Base-by-base conservation (phyloP, 2,329 filamentous ascomycete species). In the Magnaporthiopsis rhizophila region DNA sequence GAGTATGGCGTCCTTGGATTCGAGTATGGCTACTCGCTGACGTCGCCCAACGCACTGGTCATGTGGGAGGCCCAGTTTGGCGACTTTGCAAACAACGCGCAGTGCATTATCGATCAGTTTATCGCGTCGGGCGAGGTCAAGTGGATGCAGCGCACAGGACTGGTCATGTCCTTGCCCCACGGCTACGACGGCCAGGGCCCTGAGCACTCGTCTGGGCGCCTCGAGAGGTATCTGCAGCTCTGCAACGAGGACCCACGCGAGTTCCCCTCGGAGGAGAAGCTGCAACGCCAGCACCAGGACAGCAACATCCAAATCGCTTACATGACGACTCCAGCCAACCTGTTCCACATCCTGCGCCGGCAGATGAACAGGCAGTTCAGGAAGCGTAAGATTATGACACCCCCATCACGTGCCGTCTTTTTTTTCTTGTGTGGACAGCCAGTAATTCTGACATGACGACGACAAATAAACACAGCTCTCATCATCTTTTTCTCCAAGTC, bases 41-140 rank as follows among this genome's bases (percentile, higher is more conserved):
- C 93, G 34, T 98, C 95, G 36, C 95, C 95, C 65, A 96, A 97
- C 75, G 94, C 95, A 53, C 86, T 99, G 32, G 94, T 99, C 71
- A 96, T 99, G 88, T 99, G 95, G 95, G 95, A 99, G 81, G 95
- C 95, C 53, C 95, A 99, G 79, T 99, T 99, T 73, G 95, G 95
- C 83, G 95, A 99, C 79, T 99, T 99, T 73, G 95, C 95, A 83
- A 99, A 99, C 85, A 99, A 97, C 74, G 94, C 95, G 58, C 95
- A 99, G 80, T 96, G 92, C 77, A 96, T 99, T 78, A 96, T 99
- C 74, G 95, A 99, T 77, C 95, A 99, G 79, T 99, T 99, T 80
- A 89, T 99, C 71, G 94, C 95, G 62, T 97, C 95, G 67, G 95
- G 95, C 74, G 95, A 99, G 80, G 89, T 91, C 69, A 99, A 99